Percentiles rank a stretch among this genome's conserved stretches.
Evolutionary conservation across 441 rosid genomes (phyloP).

Genomic region (Omphalea diandra): DNA sequence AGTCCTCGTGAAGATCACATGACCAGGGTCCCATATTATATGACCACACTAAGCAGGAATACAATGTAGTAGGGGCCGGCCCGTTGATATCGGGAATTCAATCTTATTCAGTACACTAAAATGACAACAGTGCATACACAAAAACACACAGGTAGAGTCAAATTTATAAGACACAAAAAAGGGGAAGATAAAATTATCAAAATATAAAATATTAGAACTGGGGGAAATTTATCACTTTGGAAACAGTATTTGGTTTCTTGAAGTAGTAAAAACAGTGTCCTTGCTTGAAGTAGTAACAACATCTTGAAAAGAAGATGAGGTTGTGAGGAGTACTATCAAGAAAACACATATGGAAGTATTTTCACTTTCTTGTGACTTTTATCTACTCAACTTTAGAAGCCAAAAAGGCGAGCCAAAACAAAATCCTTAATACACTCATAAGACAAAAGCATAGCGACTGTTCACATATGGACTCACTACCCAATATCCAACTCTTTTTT

Average conservation of each 20-base stretch:
- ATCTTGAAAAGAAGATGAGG: constrained; percentile 15
- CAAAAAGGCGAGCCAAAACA: constrained; percentile 25
- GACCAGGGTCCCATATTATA: constrained; percentile 27
- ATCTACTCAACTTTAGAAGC: constrained; percentile 23
- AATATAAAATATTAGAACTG: background rate
- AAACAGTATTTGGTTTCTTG: background rate
- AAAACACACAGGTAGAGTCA: background rate
- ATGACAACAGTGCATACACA: constrained; percentile 21
- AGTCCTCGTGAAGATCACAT: constrained; percentile 50
- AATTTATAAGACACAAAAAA: background rate
- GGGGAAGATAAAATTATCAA: background rate
- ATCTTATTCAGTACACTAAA: constrained; percentile 26
- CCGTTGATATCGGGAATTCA: constrained; percentile 25
- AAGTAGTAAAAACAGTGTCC: constrained; percentile 1
- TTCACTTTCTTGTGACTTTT: constrained; percentile 38
- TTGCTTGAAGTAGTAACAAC: constrained; percentile 19
- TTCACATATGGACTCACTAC: constrained; percentile 29
- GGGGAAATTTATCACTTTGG: background rate
- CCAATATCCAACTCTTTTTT: constrained; percentile 15
- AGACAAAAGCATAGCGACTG: constrained; percentile 26
- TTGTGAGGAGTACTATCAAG: constrained; percentile 14
- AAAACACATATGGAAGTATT: constrained; percentile 3
- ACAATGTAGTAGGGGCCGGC: constrained; percentile 61
- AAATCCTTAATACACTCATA: constrained; percentile 23
- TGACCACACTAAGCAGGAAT: constrained; percentile 32